Conservation (phyloP, 768 basidiomycete genomes). For the Rubroboletus pulcherrimus region DNA sequence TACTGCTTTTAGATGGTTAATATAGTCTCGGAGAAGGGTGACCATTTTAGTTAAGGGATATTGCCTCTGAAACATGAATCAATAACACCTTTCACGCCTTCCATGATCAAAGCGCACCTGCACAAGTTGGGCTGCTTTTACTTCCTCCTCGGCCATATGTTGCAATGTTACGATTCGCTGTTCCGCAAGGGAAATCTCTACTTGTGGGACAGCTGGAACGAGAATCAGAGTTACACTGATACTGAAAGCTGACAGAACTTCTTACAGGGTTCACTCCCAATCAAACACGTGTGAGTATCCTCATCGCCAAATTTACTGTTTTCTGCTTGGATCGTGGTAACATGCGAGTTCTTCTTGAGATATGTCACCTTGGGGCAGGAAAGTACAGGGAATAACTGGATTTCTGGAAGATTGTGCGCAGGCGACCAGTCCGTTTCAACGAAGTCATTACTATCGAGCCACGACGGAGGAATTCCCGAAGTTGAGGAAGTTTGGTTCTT, state of each 20-base stretch:
- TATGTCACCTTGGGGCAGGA: slow-evolving; percentile 81
- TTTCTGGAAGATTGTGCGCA: slow-evolving; percentile 46
- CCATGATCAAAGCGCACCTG: slow-evolving; percentile 13
- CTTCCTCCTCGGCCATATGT: slow-evolving; percentile 15
- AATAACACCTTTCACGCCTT: not conserved
- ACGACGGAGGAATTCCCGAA: slow-evolving; percentile 45
- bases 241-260: not conserved
- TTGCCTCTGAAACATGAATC: slow-evolving; percentile 19
- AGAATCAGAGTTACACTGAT: not conserved
- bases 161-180: slow-evolving; percentile 52
- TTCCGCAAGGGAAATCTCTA: slow-evolving; percentile 60
- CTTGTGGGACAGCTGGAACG: slow-evolving; percentile 52
- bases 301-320: slow-evolving; percentile 84
- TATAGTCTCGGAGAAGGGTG: slow-evolving; percentile 56
- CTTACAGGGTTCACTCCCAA: slow-evolving; percentile 70
- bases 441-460: slow-evolving; percentile 82
- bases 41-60: slow-evolving; percentile 47
- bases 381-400: slow-evolving; percentile 71
- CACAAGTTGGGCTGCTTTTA: not conserved
- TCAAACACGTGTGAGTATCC: slow-evolving; percentile 73
- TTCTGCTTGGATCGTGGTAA: slow-evolving; percentile 39
- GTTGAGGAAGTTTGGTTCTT: slow-evolving; percentile 27
- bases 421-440: slow-evolving; percentile 67
- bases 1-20: slow-evolving; percentile 47
- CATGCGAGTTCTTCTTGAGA: slow-evolving; percentile 57